Evolutionary conservation across 768 basidiomycete genomes (phyloP), one percentile per base, ranked within the genome.

Genomic region (Mrakia blollopis): DNA sequence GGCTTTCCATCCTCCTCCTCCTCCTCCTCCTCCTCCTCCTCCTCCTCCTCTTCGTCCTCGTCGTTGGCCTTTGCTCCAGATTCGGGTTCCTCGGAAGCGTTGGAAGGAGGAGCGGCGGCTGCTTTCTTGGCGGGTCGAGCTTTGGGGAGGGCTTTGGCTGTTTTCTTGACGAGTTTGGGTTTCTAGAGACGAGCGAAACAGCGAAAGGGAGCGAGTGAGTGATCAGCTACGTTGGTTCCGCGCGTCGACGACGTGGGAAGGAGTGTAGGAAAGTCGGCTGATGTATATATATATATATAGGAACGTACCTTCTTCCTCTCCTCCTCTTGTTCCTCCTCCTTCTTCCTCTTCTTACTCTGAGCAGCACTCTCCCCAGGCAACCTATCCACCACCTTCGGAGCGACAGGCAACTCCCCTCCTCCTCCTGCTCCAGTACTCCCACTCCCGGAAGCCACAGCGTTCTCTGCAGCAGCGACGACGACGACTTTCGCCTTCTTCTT

Each of bases 91-190:
- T 50, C 47, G 13, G 47, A 50, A 50, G 47, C 47, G 18, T 50
- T 50, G 47, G 47, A 50, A 14, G 57, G 10, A 57, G 57, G 57
- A n/a, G 57, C 57, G 28, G n/a, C n/a, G n/a, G n/a, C n/a, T n/a
- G n/a, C n/a, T n/a, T 57, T 57, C 57, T 57, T 28, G 16, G 30
- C 7, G 13, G 62, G 62, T 63, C 30, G 32, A 14, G 11, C 0
- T 14, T 63, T 63, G 32, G 57, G 57, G n/a, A 28, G 62, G 7
- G 62, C 62, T 63, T 63, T 63, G 62, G 62, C 62, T 21, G 30
- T 63, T 30, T 63, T 61, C 35, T 21, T 30, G 30, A 37, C 62
- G 18, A 37, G 14, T 30, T 63, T 63, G 62, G n/a, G 62, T 25
- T 30, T 35, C 62, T 35, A 32, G 1, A 13, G 21, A 21, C 30